A percentile compares a stretch with the other conserved stretches of the same genome.
These are phyloP conservation scores for Spizellomyces sp. DNA, from an alignment of 192 early-diverging fungal genomes.

Conservation along the genomic window DNA sequence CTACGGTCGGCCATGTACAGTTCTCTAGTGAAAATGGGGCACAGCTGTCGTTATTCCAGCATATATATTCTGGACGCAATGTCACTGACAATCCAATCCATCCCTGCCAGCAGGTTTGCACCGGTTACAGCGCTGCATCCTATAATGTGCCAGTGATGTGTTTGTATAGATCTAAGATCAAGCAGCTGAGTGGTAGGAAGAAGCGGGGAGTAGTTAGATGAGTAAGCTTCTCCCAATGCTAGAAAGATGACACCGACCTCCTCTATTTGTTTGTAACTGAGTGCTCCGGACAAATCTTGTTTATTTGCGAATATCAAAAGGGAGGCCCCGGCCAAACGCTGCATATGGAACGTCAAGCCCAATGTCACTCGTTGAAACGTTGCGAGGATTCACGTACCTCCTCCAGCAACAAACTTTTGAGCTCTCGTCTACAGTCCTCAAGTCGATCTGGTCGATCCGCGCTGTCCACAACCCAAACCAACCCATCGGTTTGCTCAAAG, in stretches of 20 bases:
- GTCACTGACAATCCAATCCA: slow-evolving; percentile 94
- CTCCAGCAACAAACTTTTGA: slow-evolving; percentile 79
- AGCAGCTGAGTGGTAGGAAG: slow-evolving; percentile 54
- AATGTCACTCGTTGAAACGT: background rate
- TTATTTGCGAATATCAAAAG: slow-evolving; percentile 97
- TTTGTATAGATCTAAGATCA: slow-evolving; percentile 67
- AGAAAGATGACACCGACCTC: slow-evolving; percentile 47
- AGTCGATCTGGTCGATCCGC: slow-evolving; percentile 81
- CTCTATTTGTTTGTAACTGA: slow-evolving; percentile 70
- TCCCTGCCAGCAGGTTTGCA: slow-evolving; percentile 80
- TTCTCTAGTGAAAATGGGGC: no score
- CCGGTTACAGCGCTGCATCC: slow-evolving; percentile 90
- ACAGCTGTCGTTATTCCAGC: slow-evolving; percentile 28
- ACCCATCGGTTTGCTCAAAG: slow-evolving; percentile 97
- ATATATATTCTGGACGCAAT: slow-evolving; percentile 83
- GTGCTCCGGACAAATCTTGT: slow-evolving; percentile 89
- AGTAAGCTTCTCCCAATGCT: background rate
- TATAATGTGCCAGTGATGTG: slow-evolving; percentile 93
- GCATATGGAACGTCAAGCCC: background rate
- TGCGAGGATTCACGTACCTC: slow-evolving; percentile 60
- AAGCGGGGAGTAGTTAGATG: background rate
- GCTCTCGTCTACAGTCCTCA: slow-evolving; percentile 78
- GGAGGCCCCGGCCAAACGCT: slow-evolving; percentile 89
- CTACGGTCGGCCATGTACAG: no score
- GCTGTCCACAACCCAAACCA: slow-evolving; percentile 98